These are phyloP conservation scores for Hippophae tibetana DNA, from an alignment of 306 rosid species.

Conservation along the genomic window DNA sequence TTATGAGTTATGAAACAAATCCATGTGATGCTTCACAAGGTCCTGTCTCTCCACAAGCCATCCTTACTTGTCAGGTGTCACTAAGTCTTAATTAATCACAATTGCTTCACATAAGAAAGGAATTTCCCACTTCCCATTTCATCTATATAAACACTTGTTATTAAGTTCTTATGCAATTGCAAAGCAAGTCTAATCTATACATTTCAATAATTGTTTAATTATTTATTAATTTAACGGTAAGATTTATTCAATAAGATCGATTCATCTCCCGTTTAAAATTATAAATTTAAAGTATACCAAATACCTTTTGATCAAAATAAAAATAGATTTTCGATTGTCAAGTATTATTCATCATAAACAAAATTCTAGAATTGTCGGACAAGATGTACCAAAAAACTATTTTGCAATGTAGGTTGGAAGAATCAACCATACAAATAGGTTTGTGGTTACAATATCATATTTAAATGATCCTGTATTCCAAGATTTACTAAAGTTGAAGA, in stretches of 20 bases:
- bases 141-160: constrained; percentile 18
- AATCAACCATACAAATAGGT: too few relatives aligned
- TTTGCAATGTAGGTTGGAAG: too few relatives aligned
- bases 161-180: neutral
- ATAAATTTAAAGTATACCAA: too few relatives aligned
- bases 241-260: too few relatives aligned
- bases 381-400: too few relatives aligned
- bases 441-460: neutral
- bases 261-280: too few relatives aligned
- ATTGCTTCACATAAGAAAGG: neutral
- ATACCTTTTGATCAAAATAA: too few relatives aligned
- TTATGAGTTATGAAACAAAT: constrained; percentile 2
- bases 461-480: constrained; percentile 17
- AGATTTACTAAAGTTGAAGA: constrained; percentile 14
- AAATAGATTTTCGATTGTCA: too few relatives aligned
- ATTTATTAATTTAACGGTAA: too few relatives aligned
- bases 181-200: neutral
- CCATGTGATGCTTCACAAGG: constrained; percentile 14
- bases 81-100: neutral
- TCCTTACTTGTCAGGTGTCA: neutral
- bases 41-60: neutral
- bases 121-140: neutral
- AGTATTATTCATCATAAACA: too few relatives aligned
- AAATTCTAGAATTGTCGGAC: too few relatives aligned
- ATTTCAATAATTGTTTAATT: neutral